Evolutionary conservation across 257 asterid genomes (phyloP).

Genomic region (Nicotiana tabacum): DNA sequence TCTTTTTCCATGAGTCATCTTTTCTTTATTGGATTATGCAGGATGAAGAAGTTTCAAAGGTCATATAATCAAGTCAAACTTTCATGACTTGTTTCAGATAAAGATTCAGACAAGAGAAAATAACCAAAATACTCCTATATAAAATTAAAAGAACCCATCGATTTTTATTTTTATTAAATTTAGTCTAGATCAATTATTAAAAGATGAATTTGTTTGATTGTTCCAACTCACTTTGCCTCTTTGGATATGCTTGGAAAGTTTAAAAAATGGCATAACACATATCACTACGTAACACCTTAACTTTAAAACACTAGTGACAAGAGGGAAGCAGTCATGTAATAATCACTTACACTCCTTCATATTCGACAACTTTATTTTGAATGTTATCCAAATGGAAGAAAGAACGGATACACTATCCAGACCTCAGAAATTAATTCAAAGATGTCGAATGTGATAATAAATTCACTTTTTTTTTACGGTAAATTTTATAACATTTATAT

Average conservation of each 20-base stretch:
- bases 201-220: background rate
- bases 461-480: too few species aligned
- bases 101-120: background rate
- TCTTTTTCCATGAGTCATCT: background rate
- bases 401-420: background rate
- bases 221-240: background rate
- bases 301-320: background rate
- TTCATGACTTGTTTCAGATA: background rate
- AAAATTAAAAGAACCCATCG: background rate
- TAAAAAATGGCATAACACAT: background rate
- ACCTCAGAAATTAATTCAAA: background rate
- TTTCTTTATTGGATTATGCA: background rate
- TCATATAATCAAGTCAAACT: background rate
- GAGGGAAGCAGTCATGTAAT: background rate
- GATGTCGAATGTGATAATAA: background rate
- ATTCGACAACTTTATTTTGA: background rate
- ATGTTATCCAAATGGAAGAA: too few species aligned
- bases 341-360: background rate
- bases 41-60: background rate
- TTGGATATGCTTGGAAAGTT: background rate
- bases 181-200: too few species aligned
- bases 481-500: too few species aligned
- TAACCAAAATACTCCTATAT: background rate
- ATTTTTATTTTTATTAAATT: background rate
- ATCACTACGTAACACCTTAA: background rate